Evolutionary conservation across 352 stramenopile genomes (phyloP).

Genomic region (Globisporangium splendens): DNA sequence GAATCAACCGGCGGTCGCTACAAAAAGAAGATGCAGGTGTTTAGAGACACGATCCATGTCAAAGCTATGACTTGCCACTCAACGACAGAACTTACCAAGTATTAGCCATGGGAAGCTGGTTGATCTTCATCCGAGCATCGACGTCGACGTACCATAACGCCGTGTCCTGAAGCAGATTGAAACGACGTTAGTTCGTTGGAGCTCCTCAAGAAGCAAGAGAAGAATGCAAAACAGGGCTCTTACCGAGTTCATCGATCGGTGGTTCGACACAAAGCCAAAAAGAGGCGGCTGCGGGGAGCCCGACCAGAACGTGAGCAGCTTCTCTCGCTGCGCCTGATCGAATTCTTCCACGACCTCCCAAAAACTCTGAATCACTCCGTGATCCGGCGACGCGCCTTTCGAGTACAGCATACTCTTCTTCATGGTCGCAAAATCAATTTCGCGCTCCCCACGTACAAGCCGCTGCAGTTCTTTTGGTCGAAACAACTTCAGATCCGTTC

Average conservation of each 20-base stretch:
- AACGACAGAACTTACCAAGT: conserved; percentile 46
- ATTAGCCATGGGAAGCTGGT: conserved; percentile 63
- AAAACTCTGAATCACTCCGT: conserved; percentile 49
- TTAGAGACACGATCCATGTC: not conserved
- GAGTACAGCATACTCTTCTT: conserved; percentile 61
- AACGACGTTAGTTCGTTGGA: no score
- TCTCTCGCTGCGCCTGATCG: conserved; percentile 42
- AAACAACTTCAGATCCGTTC: conserved; percentile 58
- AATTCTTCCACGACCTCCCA: conserved; percentile 66
- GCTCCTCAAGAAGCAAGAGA: not conserved
- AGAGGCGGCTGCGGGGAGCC: conserved; percentile 60
- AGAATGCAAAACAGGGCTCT: conserved; percentile 1
- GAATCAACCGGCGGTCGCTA: conserved; percentile 69
- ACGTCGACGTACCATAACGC: conserved; percentile 72
- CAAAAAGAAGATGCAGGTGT: conserved; percentile 13
- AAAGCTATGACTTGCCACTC: not conserved
- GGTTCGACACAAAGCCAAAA: conserved; percentile 65
- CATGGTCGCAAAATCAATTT: conserved; percentile 52
- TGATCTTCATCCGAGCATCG: conserved; percentile 35
- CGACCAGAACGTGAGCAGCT: conserved; percentile 78
- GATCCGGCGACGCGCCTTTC: conserved; percentile 30
- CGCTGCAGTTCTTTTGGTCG: conserved; percentile 45
- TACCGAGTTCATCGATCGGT: conserved; percentile 55
- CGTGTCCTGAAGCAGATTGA: conserved; percentile 35
- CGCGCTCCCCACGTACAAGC: conserved; percentile 40